Base-by-base conservation (phyloP, 257 asterid genomes). In the Osmanthus fragrans region DNA sequence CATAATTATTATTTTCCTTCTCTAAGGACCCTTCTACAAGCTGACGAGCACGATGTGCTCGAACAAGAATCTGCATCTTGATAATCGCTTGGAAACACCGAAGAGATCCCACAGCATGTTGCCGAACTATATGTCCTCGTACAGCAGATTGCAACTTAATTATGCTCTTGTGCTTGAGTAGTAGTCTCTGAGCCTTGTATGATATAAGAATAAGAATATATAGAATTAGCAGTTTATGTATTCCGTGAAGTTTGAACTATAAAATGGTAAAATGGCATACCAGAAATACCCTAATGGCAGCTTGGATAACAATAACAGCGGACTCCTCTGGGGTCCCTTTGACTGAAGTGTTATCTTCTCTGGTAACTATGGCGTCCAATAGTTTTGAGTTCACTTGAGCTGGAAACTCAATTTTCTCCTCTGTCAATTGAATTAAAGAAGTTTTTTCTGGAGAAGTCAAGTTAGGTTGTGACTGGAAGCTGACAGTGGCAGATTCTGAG, bases 31-130 rank as follows among this genome's bases (percentile, higher is more conserved):
- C 87, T 64, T 76, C 84, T 23, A 33, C 71, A 75, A 71, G 80
- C 51, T 69, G 78, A 66, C 85, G 87, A 34, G 91, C 84, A 15
- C 64, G 85, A 74, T 90, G 97, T 75, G 92, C 91, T 76, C 98
- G 91, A 68, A 96, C 96, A 79, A 93, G 97, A 71, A 80, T 86
- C 85, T 96, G 99, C 92, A 96, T 92, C 86, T 88, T 96, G 79
- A 92, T 86, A 82, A 93, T 90, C 81, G 97, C 93, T 83, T 89
- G 96, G 69, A 96, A 90, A 74, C 99, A 96, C 77, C 97, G 94
- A 67, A 96, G 97, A 80, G 96, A 90, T 81, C 99, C 99, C 74
- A 89, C 89, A 39, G 99, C 99, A 80, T 89, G 88, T 67, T 80
- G 88, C 51, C 98, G 93, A 78, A 92, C 99, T 73, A 93, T 83